These are phyloP conservation scores for Herpetomonas tarakana DNA, from an alignment of 208 protist genomes.

Conservation along the genomic window DNA sequence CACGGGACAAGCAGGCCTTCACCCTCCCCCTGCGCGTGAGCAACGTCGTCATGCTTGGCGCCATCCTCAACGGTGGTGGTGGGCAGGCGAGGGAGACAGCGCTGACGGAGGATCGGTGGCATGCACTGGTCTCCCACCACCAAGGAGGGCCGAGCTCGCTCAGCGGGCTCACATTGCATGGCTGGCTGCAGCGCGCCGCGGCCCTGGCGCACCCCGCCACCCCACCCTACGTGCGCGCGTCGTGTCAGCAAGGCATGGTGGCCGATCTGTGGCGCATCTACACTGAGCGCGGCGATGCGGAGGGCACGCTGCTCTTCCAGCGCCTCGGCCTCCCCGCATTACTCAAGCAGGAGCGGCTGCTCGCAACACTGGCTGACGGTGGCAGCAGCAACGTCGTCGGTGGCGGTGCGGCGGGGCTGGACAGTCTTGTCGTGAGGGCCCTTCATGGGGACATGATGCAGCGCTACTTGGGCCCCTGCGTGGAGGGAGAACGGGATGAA, in stretches of 20 bases:
- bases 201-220: slow-evolving; percentile 24
- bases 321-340: slow-evolving; percentile 8
- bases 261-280: slow-evolving; percentile 40
- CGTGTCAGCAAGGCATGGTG: slow-evolving; percentile 17
- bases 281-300: slow-evolving; percentile 25
- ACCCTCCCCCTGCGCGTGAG: not conserved
- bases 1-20: not conserved
- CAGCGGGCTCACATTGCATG: slow-evolving; percentile 3
- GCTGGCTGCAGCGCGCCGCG: slow-evolving; percentile 14
- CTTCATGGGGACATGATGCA: not conserved
- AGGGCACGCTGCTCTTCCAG: slow-evolving; percentile 14
- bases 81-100: too few relatives aligned
- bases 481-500: too few relatives aligned
- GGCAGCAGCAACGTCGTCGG: too few relatives aligned
- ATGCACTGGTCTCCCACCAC: not conserved
- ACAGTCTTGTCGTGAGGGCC: not conserved
- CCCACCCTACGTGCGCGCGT: slow-evolving; percentile 26
- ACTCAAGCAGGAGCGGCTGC: not conserved
- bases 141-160: not conserved
- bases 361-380: not conserved
- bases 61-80: not conserved
- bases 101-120: not conserved
- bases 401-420: not conserved
- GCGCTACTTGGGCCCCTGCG: not conserved
- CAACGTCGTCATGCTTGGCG: not conserved